Evolutionary conservation across 2,329 filamentous ascomycete species (phyloP), one percentile per base, ranked within the genome.

Genomic region (Myriosclerotinia scirpicola): DNA sequence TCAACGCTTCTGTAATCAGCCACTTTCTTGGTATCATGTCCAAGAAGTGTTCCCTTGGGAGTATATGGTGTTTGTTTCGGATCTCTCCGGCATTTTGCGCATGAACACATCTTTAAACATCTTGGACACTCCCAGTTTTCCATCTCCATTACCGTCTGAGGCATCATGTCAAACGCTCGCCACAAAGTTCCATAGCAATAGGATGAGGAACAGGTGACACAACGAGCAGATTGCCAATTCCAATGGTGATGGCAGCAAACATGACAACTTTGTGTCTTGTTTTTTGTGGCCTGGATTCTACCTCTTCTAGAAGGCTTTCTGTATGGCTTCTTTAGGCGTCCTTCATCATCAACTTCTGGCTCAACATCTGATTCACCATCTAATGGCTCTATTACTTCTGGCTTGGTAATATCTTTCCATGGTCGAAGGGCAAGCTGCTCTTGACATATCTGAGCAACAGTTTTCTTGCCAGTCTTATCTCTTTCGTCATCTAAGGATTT

Each of bases 121-220:
- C 89, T 92, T 0, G 95, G 95, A 71, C 95, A 99, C 73, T 90
- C 85, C 94, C 95, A 99, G 58, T 88, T 82, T 70, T 88, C 85
- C 70, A 91, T 84, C 75, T 96, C 88, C 84, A 97, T 89, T 0
- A 93, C 86, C 26, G 87, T 82, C 73, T 94, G 87, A 0, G 95
- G 95, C 85, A 92, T 90, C 76, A 93, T 86, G 76, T 98, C 94
- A 74, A 97, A 97, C 0, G 92, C 93, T 65, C 95, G 85, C 79
- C 93, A 98, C 1, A 99, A 82, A 20, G 90, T 90, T n/a, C 94
- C 94, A 75, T 96, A 99, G 77, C 95, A 98, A 76, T 96, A 99
- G 0, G 86, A 87, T 65, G 90, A 83, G 15, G 84, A 82, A 74
- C 95, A 98, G 48, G 81, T 88, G 0, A 87, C 88, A 78, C 95